Evolutionary conservation across 2,329 filamentous ascomycete species (phyloP).

Genomic region (Helotiales sp.): DNA sequence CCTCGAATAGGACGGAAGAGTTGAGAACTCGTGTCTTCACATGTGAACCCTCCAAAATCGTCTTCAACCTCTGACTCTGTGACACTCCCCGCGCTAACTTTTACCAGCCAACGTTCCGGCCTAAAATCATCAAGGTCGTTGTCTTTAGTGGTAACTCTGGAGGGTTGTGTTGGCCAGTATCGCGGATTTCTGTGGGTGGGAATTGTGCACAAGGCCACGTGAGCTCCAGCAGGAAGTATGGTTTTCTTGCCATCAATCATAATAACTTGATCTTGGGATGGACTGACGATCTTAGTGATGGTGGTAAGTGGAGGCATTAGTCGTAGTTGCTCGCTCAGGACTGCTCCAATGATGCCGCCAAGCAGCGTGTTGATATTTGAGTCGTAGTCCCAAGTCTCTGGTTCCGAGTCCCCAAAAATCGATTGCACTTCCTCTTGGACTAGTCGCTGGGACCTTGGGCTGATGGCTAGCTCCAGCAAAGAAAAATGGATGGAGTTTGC

Average conservation of each 20-base stretch:
- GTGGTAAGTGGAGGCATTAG: conserved; percentile 72
- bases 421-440: conserved; percentile 73
- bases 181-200: conserved; percentile 70
- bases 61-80: conserved; percentile 49
- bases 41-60: conserved; percentile 62
- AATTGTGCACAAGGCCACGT: conserved; percentile 61
- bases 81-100: conserved; percentile 33
- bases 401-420: conserved; percentile 63
- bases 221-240: conserved; percentile 60
- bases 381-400: conserved; percentile 74
- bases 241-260: conserved; percentile 61
- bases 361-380: conserved; percentile 67
- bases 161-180: conserved; percentile 63
- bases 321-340: conserved; percentile 79
- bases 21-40: conserved; percentile 56
- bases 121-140: conserved; percentile 71
- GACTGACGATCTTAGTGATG: conserved; percentile 70
- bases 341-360: conserved; percentile 72
- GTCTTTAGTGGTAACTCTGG: conserved; percentile 47
- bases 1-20: conserved; percentile 41
- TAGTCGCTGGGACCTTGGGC: conserved; percentile 64
- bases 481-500: conserved; percentile 77
- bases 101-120: conserved; percentile 73
- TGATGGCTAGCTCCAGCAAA: conserved; percentile 69
- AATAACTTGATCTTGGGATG: conserved; percentile 59